These are phyloP conservation scores for Steccherinum ochraceum DNA, from an alignment of 768 basidiomycete genomes.

Conservation along the genomic window DNA sequence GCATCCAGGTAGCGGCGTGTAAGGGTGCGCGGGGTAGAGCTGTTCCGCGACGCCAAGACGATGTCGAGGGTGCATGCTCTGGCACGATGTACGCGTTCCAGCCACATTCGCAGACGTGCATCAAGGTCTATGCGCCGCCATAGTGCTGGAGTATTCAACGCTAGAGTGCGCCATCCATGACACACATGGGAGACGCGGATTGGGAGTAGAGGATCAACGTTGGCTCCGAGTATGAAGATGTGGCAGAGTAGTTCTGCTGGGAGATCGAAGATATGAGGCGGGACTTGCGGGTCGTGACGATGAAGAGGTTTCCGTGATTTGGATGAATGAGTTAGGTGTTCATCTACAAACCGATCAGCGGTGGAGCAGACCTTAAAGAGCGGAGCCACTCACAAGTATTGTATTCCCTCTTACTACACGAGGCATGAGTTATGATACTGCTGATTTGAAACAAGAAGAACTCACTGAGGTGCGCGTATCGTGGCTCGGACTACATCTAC, in stretches of 20 bases:
- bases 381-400: constrained; percentile 2
- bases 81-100: constrained; percentile 53
- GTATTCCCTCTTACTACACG: constrained; percentile 15
- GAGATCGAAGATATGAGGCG: constrained; percentile 42
- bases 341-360: background rate
- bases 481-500: constrained; percentile 40
- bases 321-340: background rate
- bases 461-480: constrained; percentile 27
- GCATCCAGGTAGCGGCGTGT: constrained; percentile 32
- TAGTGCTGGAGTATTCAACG: constrained; percentile 52
- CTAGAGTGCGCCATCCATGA: constrained; percentile 53
- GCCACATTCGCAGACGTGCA: constrained; percentile 51
- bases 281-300: constrained; percentile 9
- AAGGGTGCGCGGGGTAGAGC: constrained; percentile 11
- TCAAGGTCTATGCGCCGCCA: constrained; percentile 58
- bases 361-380: background rate
- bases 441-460: constrained; percentile 2
- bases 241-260: constrained; percentile 60
- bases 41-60: constrained; percentile 27
- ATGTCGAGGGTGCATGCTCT: constrained; percentile 58
- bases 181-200: constrained; percentile 66
- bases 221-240: constrained; percentile 55
- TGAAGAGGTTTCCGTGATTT: background rate
- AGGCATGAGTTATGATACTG: background rate
- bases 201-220: constrained; percentile 51